These are phyloP conservation scores for Citrus medica DNA, from an alignment of 345 rosid genomes.

Conservation along the genomic window DNA sequence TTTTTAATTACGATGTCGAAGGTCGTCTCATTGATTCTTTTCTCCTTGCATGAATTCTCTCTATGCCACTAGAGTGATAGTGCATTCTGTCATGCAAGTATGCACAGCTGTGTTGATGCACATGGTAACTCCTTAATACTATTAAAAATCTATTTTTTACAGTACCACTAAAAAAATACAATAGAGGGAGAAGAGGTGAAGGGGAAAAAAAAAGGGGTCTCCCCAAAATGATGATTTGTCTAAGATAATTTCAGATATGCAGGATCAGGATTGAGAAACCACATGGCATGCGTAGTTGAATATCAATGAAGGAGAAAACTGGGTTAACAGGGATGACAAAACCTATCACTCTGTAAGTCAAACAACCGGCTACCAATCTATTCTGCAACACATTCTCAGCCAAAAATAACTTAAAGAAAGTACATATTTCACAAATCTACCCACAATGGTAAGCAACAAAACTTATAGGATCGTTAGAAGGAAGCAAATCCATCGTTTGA, in stretches of 20 bases:
- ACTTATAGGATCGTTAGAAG: background rate
- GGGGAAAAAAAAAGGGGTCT: background rate
- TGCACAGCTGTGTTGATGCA: background rate
- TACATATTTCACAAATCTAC: background rate
- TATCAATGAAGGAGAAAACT: background rate
- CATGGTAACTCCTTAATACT: background rate
- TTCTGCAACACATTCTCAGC: background rate
- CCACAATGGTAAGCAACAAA: background rate
- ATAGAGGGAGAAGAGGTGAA: too few relatives aligned
- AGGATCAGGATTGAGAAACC: background rate
- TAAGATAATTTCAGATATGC: background rate
- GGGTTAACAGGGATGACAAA: background rate
- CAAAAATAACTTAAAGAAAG: background rate
- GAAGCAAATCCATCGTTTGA: background rate
- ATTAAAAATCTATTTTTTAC: background rate
- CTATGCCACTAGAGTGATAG: background rate
- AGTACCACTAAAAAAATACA: background rate
- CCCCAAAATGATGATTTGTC: background rate
- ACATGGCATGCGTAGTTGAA: background rate
- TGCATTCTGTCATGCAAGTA: background rate
- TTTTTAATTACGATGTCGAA: background rate
- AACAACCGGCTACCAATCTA: background rate
- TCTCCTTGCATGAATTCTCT: background rate
- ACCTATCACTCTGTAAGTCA: background rate
- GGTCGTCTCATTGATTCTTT: background rate